These are phyloP conservation scores for Diaporthe sp. DNA, from an alignment of 2,329 filamentous ascomycete species.

Conservation along the genomic window DNA sequence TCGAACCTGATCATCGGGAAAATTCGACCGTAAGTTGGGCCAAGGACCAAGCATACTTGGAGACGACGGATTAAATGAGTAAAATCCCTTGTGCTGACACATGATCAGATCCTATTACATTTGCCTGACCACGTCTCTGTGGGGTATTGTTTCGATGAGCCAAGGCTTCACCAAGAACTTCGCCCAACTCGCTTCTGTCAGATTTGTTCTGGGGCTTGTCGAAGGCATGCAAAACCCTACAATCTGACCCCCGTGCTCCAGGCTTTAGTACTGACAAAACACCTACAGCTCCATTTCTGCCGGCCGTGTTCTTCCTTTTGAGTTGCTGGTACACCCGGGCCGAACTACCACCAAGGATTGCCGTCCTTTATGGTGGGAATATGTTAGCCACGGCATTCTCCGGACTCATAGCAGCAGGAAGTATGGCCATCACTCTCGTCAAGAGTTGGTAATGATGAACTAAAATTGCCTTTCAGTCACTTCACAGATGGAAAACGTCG, in stretches of 20 bases:
- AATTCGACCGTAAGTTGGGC: not conserved
- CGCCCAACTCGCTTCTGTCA: constrained; percentile 33
- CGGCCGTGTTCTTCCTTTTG: not conserved
- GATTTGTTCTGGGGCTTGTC: constrained; percentile 36
- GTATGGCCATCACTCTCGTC: not conserved
- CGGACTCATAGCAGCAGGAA: constrained; percentile 45
- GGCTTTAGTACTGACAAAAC: not conserved
- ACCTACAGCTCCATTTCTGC: not conserved
- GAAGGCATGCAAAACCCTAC: not conserved
- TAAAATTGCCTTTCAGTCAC: not conserved
- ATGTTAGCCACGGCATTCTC: constrained; percentile 49
- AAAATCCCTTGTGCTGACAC: not conserved
- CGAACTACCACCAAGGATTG: constrained; percentile 45
- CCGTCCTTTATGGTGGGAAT: constrained; percentile 48
- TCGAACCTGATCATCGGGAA: constrained; percentile 7
- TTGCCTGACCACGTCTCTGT: constrained; percentile 36
- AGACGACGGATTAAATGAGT: not conserved
- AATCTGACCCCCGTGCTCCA: not conserved
- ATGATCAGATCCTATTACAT: constrained; percentile 35
- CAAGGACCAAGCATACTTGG: not conserved
- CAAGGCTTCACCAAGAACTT: constrained; percentile 46
- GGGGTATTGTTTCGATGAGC: constrained; percentile 44
- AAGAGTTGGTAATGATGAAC: too few species aligned
- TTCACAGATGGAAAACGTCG: not conserved
- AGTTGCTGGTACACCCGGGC: constrained; percentile 56